Evolutionary conservation across 176 grass and related monocot genomes (phyloP).

Genomic region (Raddia distichophylla): DNA sequence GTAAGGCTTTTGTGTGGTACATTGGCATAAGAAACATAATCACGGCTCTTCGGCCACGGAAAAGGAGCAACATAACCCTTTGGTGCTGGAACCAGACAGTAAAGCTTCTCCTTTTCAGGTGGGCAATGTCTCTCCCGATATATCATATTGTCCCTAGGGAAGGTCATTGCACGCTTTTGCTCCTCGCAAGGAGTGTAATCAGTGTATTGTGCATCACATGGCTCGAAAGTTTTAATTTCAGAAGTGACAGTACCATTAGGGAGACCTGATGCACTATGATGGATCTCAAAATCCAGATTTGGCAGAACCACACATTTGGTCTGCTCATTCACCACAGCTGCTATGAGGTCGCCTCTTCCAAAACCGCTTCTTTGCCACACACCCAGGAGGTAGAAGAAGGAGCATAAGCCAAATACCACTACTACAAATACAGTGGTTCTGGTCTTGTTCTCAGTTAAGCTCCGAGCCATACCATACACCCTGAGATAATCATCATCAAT

Average conservation of each 20-base stretch:
- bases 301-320: conserved; percentile 58
- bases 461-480: conserved; percentile 56
- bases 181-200: conserved; percentile 95
- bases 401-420: conserved; percentile 60
- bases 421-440: conserved; percentile 57
- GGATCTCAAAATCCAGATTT: conserved; percentile 73
- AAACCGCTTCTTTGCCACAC: conserved; percentile 69
- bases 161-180: conserved; percentile 75
- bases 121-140: conserved; percentile 90
- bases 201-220: conserved; percentile 63
- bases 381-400: conserved; percentile 83
- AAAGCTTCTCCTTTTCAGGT: conserved; percentile 57
- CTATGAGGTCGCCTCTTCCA: conserved; percentile 72
- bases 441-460: conserved; percentile 58
- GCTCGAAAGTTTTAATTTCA: conserved; percentile 49
- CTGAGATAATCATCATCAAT: conserved; percentile 31
- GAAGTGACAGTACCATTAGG: conserved; percentile 38
- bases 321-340: conserved; percentile 62
- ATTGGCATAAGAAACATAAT: conserved; percentile 80
- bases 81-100: conserved; percentile 82
- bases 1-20: conserved; percentile 84
- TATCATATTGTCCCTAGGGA: conserved; percentile 68
- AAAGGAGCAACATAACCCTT: conserved; percentile 73
- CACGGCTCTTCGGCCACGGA: conserved; percentile 81
- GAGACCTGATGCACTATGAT: conserved; percentile 59